phyloP scores from a whole-genome alignment of 1,284 basidiomycete genomes.

The Fomitopsis schrenkii region DNA sequence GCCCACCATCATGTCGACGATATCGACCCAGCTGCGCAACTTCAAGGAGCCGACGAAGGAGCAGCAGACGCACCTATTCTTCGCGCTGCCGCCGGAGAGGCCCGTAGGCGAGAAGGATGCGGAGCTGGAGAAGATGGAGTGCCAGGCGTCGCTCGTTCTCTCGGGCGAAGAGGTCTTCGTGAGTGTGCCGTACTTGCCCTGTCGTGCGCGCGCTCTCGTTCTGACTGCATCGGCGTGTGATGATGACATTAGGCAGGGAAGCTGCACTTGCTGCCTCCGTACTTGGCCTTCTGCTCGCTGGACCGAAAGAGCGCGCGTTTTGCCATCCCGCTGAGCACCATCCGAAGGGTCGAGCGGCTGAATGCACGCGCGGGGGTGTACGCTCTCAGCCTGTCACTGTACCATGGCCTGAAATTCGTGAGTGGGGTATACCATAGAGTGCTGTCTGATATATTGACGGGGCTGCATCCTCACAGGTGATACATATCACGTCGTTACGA shows the following conservation, averaged over 20 bases:
- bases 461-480: slow-evolving; percentile 52
- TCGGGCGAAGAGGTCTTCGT: slow-evolving; percentile 81
- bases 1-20: slow-evolving; percentile 55
- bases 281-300: slow-evolving; percentile 87
- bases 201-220: background rate
- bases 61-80: slow-evolving; percentile 78
- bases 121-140: slow-evolving; percentile 76
- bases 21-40: slow-evolving; percentile 80
- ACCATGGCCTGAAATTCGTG: slow-evolving; percentile 95
- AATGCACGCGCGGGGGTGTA: slow-evolving; percentile 93
- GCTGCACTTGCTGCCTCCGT: slow-evolving; percentile 86
- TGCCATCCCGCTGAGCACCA: slow-evolving; percentile 89
- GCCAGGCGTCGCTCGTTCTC: slow-evolving; percentile 79
- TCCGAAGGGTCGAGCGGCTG: slow-evolving; percentile 92
- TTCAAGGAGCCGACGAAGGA: slow-evolving; percentile 91
- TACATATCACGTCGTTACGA: slow-evolving; percentile 94
- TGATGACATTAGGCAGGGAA: slow-evolving; percentile 72
- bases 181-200: slow-evolving; percentile 50
- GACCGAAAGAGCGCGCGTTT: slow-evolving; percentile 92
- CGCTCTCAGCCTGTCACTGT: slow-evolving; percentile 89
- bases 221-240: background rate
- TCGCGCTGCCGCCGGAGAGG: slow-evolving; percentile 59
- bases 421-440: slow-evolving; percentile 27
- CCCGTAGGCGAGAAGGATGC: slow-evolving; percentile 8
- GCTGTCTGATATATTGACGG: background rate